Base-by-base conservation (phyloP, 2,329 filamentous ascomycete species). In the Fusarium decemcellulare region DNA sequence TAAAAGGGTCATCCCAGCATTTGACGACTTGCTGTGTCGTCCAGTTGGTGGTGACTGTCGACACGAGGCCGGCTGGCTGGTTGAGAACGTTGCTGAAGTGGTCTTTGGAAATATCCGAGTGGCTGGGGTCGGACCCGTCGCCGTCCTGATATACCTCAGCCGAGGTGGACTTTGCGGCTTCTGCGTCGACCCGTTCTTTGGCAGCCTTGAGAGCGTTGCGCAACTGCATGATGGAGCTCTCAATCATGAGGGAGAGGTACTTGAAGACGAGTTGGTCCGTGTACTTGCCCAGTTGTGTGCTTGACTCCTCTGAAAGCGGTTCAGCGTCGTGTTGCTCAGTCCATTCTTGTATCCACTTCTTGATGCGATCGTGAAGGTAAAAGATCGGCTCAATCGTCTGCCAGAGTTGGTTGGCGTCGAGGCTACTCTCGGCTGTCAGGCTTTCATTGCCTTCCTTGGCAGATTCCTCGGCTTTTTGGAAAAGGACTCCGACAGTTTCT, bases 261-360 rank as follows among this genome's bases (percentile, higher is more conserved):
- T 93, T 93, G 70, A 98, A 88, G 46, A 98, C 88, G 76, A 97
- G 97, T 80, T 98, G 94, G 48, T 92, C 92, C 70, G 98, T 95
- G 72, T 92, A 94, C 67, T 97, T 94, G 44, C 69, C 70, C 42
- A 76, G 16, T 50, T 76, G 67, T 0, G 73, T 68, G 16, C 61
- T 69, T 5, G 65, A 67, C 18, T 74, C 68, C 15, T 63, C 59
- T 0, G 59, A 70, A 8, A 71, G 15, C 2, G 67, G 65, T 14
- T 71, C 53, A 2, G 62, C 58, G 37, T 75, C 71, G 15, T 72
- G 56, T 8, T 67, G 59, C 29, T 66, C 62, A 12, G 92, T 95
- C 5, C 94, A 93, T 11, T 90, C 86, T 79, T 97, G 95, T 32
- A 98, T 54, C 75, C 75, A 77, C 54, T 77, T 77, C 57, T 77